These are phyloP conservation scores for Ampelocalamus luodianensis DNA, from an alignment of 176 grass and related monocot species.

Conservation along the genomic window DNA sequence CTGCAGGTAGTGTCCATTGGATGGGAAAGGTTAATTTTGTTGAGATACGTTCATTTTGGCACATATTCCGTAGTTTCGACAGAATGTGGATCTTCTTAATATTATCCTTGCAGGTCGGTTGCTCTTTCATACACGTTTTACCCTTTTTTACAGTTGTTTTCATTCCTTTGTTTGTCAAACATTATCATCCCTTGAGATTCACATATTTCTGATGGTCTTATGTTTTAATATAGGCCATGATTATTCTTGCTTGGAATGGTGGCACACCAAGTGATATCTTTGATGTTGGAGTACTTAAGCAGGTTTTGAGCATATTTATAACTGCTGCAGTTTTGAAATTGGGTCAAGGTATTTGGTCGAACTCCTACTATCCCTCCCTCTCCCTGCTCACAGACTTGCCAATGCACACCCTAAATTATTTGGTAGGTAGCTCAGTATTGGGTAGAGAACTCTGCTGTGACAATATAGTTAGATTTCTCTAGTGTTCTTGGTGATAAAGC, in stretches of 20 bases:
- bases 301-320: constrained; percentile 98
- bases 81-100: constrained; percentile 99
- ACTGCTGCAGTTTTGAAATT: constrained; percentile 90
- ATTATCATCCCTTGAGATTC: constrained; percentile 27
- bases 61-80: constrained; percentile 97
- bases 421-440: constrained; percentile 21
- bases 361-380: background rate
- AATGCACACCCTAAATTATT: background rate
- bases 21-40: constrained; percentile 99
- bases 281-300: constrained; percentile 83
- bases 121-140: background rate
- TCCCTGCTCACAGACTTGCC: background rate
- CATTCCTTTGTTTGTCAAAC: background rate
- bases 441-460: background rate
- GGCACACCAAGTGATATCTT: constrained; percentile 89
- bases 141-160: background rate
- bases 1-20: constrained; percentile 61
- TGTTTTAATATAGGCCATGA: constrained; percentile 73
- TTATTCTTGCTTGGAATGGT: constrained; percentile 97
- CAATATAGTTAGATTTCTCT: constrained; percentile 12
- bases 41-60: constrained; percentile 98
- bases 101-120: constrained; percentile 85
- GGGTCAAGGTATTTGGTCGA: constrained; percentile 68
- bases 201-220: constrained; percentile 39
- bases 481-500: background rate